Conservation (phyloP, 202 grass and related monocot species). For the Zizania palustris region DNA sequence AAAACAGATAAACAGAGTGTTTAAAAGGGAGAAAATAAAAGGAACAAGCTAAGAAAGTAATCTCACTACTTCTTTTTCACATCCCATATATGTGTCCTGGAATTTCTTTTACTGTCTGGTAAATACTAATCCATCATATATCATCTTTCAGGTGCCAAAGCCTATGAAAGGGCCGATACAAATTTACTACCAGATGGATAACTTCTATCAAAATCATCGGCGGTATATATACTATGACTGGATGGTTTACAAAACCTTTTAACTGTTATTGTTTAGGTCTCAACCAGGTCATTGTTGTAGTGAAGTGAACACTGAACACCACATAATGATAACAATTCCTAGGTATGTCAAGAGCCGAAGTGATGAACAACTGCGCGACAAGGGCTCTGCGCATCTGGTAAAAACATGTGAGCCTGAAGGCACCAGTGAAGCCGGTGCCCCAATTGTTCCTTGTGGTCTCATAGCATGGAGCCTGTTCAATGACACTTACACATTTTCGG, state of each 20-base stretch:
- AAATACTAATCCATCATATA: no score
- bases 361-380: conserved; percentile 64
- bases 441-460: conserved; percentile 87
- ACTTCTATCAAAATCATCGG: no score
- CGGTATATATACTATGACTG: not conserved
- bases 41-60: no score
- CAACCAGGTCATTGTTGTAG: not conserved
- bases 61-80: no score
- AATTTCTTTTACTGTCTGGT: no score
- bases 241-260: not conserved
- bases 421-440: conserved; percentile 39
- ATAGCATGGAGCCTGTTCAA: conserved; percentile 98
- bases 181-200: no score
- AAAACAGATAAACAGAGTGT: no score
- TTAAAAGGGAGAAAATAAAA: no score
- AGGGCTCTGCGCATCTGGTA: conserved; percentile 23
- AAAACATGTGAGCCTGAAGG: conserved; percentile 68
- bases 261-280: not conserved
- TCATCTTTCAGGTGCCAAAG: no score
- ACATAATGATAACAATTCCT: not conserved
- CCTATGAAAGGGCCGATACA: no score
- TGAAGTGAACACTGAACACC: not conserved
- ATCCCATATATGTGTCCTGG: no score
- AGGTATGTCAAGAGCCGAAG: conserved; percentile 87
- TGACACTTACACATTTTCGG: conserved; percentile 75